Evolutionary conservation across 768 basidiomycete genomes (phyloP), one percentile per base, ranked within the genome.

Genomic region (Naganishia friedmannii): DNA sequence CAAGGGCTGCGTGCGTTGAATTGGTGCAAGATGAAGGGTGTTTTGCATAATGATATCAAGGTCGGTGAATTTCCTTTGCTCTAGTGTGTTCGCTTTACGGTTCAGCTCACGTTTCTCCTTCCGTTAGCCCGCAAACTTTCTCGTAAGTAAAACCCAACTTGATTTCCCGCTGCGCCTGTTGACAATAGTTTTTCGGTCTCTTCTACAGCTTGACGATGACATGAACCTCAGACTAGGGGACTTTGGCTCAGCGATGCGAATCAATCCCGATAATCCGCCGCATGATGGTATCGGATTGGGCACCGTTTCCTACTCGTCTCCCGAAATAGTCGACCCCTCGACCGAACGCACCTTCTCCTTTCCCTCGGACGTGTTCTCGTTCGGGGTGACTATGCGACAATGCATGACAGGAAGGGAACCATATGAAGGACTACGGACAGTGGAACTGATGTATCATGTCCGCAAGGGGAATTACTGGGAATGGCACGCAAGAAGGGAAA

Each of bases 1-100:
- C 77, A 83, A 72, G 72, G 82, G 3, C 69, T 73, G 0, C 56
- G 66, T 10, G 83, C 82, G 0, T 72, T 83, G 12, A 74, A 69
- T 9, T 82, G 78, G 78, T 74, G 79, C 48, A 82, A 83, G 66
- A 73, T 72, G 28, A 77, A 79, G 48, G 79, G 79, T 2, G 77
- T 84, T 37, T 68, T 84, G 17, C 83, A 84, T 73, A 82, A 78
- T 15, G 83, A 84, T 74, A 72, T 84, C 73, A 84, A 84, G 73
- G 82, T 82, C 23, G 29, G 60, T 45, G n/a, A 2, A n/a, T n/a
- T n/a, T n/a, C 39, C 5, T 42, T 13, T 29, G 8, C n/a, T 17
- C 8, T 9, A n/a, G 34, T 29, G 37, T 17, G 9, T 42, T 12
- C 42, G 9, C 42, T 42, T 17, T 42, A 42, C 48, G 21, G 48